A percentile compares a stretch with the other conserved stretches of the same genome.
phyloP scores from a whole-genome alignment of 75 land plant species.

The Selaginella tamariscina region DNA sequence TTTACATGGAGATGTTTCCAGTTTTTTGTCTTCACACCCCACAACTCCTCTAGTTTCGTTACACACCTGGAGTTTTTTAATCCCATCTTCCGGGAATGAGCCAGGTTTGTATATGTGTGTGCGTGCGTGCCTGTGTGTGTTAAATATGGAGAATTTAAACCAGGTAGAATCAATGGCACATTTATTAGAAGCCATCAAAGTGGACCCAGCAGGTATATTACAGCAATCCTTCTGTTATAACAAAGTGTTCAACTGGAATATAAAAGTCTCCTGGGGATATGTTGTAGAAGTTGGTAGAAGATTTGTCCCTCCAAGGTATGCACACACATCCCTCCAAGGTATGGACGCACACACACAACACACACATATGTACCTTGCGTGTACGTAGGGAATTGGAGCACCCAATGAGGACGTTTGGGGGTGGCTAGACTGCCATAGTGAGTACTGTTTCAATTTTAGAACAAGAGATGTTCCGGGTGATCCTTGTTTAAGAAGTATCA shows the following conservation, averaged over 20 bases:
- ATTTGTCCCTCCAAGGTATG: background rate
- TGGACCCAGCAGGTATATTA: background rate
- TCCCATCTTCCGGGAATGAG: background rate
- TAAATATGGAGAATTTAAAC: no score
- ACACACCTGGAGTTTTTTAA: background rate
- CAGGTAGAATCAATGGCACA: background rate
- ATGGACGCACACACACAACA: no score
- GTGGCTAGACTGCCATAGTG: background rate
- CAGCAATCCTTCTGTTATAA: constrained; percentile 8
- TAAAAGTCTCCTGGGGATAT: constrained; percentile 8
- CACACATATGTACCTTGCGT: no score
- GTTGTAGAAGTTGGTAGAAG: background rate
- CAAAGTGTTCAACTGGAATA: background rate
- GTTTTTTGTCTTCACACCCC: background rate
- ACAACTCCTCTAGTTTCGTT: background rate
- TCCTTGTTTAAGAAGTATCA: background rate
- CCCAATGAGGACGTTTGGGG: background rate
- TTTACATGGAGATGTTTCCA: background rate
- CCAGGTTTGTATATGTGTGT: no score
- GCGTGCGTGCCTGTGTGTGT: no score
- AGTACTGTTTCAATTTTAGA: background rate
- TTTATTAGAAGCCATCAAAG: background rate
- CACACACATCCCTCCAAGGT: background rate
- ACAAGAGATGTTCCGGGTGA: background rate
- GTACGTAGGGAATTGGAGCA: background rate